Evolutionary conservation across 1,284 basidiomycete genomes (phyloP).

Genomic region (Ganoderma leucocontextum): DNA sequence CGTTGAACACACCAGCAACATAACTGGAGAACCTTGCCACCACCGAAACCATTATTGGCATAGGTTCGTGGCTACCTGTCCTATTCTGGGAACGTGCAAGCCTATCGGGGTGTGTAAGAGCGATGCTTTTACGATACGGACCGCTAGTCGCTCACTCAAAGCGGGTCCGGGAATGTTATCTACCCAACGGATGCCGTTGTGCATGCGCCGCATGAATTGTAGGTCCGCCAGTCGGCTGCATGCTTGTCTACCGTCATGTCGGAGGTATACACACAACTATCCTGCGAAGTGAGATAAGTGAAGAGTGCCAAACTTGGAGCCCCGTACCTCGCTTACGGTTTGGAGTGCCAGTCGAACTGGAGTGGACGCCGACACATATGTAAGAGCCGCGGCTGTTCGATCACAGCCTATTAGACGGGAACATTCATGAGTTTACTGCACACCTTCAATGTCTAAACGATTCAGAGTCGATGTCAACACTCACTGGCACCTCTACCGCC

Average conservation of each 20-base stretch:
- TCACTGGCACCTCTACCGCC: too few species aligned
- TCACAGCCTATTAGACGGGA: too few species aligned
- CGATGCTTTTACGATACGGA: too few species aligned
- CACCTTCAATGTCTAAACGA: too few species aligned
- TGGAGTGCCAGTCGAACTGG: too few species aligned
- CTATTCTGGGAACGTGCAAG: background rate
- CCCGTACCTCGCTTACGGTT: background rate
- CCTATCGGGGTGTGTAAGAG: background rate
- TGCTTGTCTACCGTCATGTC: background rate
- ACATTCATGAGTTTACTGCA: too few species aligned
- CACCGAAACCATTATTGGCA: background rate
- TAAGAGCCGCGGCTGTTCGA: too few species aligned
- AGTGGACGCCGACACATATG: too few species aligned
- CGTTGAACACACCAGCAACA: background rate
- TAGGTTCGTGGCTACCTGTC: background rate
- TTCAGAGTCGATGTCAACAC: too few species aligned
- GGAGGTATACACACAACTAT: background rate
- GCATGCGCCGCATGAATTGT: background rate
- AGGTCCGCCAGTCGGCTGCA: slow-evolving; percentile 1
- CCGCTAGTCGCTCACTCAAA: background rate
- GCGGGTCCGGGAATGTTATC: background rate
- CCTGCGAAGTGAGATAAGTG: background rate
- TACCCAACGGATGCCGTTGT: background rate
- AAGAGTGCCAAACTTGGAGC: background rate
- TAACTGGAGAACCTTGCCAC: background rate